These are phyloP conservation scores for Yamadazyma dushanensis DNA, from an alignment of 1,139 yeast species.

Conservation along the genomic window DNA sequence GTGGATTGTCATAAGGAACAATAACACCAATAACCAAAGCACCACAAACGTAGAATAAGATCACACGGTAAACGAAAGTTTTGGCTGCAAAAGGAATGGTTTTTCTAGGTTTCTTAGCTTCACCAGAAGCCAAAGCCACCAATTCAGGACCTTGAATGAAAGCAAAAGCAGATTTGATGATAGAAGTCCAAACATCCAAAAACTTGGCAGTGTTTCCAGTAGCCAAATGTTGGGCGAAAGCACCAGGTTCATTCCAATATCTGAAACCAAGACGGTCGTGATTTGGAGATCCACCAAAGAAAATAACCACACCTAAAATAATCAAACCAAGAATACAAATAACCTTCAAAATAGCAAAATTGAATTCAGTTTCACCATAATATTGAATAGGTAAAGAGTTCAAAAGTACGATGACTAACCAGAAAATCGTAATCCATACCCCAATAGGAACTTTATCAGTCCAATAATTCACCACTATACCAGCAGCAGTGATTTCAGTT, in stretches of 20 bases:
- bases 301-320: constrained; percentile 27
- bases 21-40: constrained; percentile 47
- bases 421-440: constrained; percentile 29
- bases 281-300: constrained; percentile 32
- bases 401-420: constrained; percentile 22
- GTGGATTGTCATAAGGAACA: constrained; percentile 43
- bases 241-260: constrained; percentile 29
- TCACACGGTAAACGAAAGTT: constrained; percentile 46
- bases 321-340: constrained; percentile 27
- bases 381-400: constrained; percentile 27
- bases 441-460: constrained; percentile 27
- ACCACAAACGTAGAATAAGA: constrained; percentile 42
- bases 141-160: constrained; percentile 52
- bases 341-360: constrained; percentile 29
- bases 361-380: constrained; percentile 35
- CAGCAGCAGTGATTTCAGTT: constrained; percentile 78
- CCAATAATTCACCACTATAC: constrained; percentile 76
- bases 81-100: constrained; percentile 48
- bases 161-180: constrained; percentile 31
- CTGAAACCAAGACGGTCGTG: constrained; percentile 27
- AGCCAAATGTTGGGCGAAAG: constrained; percentile 21
- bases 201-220: constrained; percentile 26
- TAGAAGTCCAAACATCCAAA: constrained; percentile 28
- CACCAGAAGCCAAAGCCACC: constrained; percentile 48
- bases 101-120: constrained; percentile 49